These are phyloP conservation scores for Vitis hybrid DNA, from an alignment of 177 flowering plant genomes.

Conservation along the genomic window DNA sequence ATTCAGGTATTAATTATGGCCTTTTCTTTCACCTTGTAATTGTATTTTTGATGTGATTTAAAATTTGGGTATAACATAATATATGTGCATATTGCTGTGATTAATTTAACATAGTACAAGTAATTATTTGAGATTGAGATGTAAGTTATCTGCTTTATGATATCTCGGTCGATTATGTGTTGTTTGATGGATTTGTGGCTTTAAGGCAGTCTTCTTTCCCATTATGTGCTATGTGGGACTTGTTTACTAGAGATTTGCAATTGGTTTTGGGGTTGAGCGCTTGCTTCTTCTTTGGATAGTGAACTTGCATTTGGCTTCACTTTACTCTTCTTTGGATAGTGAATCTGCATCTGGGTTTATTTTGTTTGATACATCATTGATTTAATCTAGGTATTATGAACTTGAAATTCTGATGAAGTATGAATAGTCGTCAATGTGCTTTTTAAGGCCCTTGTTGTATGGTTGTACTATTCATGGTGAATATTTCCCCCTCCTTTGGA, in stretches of 20 bases:
- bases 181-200: too few species aligned
- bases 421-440: too few species aligned
- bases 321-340: not conserved
- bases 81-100: too few species aligned
- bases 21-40: not conserved
- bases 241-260: not conserved
- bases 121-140: too few species aligned
- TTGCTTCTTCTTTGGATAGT: not conserved
- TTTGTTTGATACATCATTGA: not conserved
- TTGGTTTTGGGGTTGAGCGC: not conserved
- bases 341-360: not conserved
- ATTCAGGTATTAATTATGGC: constrained; percentile 34
- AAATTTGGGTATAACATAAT: too few species aligned
- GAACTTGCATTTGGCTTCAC: not conserved
- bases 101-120: too few species aligned
- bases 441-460: not conserved
- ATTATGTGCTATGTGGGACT: not conserved
- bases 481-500: not conserved
- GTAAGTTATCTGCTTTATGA: too few species aligned
- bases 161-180: too few species aligned
- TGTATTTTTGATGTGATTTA: not conserved
- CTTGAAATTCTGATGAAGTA: not conserved
- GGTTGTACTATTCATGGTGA: not conserved
- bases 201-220: not conserved
- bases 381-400: not conserved